Base-by-base conservation (phyloP, 768 basidiomycete species). In the Pulveroboletus sp. region DNA sequence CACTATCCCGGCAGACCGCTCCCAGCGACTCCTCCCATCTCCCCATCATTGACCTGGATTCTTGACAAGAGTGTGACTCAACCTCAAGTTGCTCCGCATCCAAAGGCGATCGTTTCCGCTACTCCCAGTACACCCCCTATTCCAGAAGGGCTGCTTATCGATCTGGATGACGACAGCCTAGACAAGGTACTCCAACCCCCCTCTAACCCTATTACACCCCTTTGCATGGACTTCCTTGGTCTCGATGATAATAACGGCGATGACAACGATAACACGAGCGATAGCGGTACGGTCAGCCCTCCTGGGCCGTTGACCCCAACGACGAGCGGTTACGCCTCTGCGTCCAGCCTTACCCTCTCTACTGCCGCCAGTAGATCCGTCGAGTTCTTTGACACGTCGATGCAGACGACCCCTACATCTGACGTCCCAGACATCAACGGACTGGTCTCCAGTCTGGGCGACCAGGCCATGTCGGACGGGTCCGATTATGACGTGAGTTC, bases 401-500 rank as follows among this genome's bases (percentile, higher is more conserved):
- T 56, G 57, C 59, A 59, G 45, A 67, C 65, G 26, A 68, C 71
- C 6, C 64, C 61, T 23, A 58, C 50, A 52, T 62, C 58, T 11
- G 61, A 61, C 29, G 65, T 76, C 50, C 82, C 85, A 16, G 85
- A 87, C 59, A 71, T 90, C 43, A 83, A 83, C 60, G 64, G 83
- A 11, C 68, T 87, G 20, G 73, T 82, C 14, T 76, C 83, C 22
- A 73, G 74, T 19, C 61, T 86, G n/a, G 75, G 77, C 19, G 73
- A 76, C 9, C 70, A 73, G 30, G 62, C 58, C 6, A 65, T 59
- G 40, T 65, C 71, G 29, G 73, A 79, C 55, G 80, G 81, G 16
- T 60, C 72, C 14, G 73, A 83, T 59, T 85, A 85, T 65, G 85
- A 89, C 65, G 86, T 86, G 66, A 73, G 82, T 71, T 56, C 53